Percentiles rank a stretch among this genome's conserved stretches.
These are phyloP conservation scores for Hericium alpestre DNA, from an alignment of 768 basidiomycete species.

Conservation along the genomic window DNA sequence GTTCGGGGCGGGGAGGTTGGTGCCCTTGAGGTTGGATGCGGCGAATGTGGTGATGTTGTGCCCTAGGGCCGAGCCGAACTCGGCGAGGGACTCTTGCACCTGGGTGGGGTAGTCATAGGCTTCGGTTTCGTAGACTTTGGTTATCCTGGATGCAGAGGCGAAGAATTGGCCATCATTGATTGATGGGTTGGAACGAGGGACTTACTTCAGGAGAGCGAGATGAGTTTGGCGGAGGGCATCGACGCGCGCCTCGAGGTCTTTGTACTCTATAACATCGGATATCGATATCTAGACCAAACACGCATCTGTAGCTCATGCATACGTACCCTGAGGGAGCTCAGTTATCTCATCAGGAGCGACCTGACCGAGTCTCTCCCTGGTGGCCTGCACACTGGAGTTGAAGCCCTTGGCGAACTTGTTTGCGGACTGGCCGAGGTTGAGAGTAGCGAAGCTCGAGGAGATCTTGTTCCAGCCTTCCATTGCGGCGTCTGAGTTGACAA, in stretches of 20 bases:
- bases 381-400: constrained; percentile 75
- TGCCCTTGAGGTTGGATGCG: constrained; percentile 80
- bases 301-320: not conserved
- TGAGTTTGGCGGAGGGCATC: constrained; percentile 83
- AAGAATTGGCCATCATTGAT: not conserved
- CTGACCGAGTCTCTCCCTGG: constrained; percentile 80
- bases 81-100: constrained; percentile 72
- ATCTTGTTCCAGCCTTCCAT: constrained; percentile 61
- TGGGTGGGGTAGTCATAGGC: constrained; percentile 85
- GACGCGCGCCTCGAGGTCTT: constrained; percentile 87
- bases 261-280: constrained; percentile 60
- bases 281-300: not conserved
- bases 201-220: constrained; percentile 65
- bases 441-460: constrained; percentile 44
- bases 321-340: constrained; percentile 74
- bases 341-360: constrained; percentile 89
- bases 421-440: constrained; percentile 70
- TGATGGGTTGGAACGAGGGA: constrained; percentile 5
- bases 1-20: constrained; percentile 69
- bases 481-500: not conserved
- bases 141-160: constrained; percentile 44
- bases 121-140: constrained; percentile 82
- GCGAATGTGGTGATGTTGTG: constrained; percentile 76
- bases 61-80: constrained; percentile 60
- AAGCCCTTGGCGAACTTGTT: constrained; percentile 71